Conservation (phyloP, 345 rosid genomes). For the Citrus australasica region DNA sequence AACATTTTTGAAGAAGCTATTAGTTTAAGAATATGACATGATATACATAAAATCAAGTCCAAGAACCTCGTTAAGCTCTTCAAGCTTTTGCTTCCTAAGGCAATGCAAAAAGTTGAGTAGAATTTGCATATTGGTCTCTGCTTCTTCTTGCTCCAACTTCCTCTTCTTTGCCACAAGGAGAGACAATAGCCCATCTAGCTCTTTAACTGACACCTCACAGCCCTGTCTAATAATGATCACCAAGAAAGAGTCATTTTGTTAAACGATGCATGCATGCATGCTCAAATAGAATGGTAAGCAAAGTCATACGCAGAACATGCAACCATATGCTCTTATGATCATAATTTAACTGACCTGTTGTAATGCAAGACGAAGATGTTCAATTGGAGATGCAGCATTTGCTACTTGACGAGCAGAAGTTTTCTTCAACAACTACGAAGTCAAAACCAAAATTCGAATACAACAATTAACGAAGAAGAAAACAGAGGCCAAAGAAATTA, state of each 20-base stretch:
- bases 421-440: constrained; percentile 48
- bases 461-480: not conserved
- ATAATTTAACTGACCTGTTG: constrained; percentile 38
- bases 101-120: constrained; percentile 36
- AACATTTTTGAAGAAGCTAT: not conserved
- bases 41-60: not conserved
- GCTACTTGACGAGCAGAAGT: constrained; percentile 35
- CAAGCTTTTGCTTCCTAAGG: constrained; percentile 37
- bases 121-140: constrained; percentile 36
- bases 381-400: constrained; percentile 42
- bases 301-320: too few relatives aligned
- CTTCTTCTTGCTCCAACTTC: constrained; percentile 39
- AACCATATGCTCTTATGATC: too few relatives aligned
- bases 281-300: not conserved
- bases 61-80: constrained; percentile 38
- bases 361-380: constrained; percentile 37
- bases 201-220: constrained; percentile 39
- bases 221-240: constrained; percentile 45
- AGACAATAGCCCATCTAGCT: constrained; percentile 34
- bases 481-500: too few relatives aligned
- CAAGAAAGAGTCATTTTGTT: constrained; percentile 16
- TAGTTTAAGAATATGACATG: not conserved
- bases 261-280: not conserved
- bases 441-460: not conserved
- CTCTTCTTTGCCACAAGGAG: constrained; percentile 38